phyloP scores from a whole-genome alignment of 352 stramenopile genomes.

The Detonula confervacea region DNA sequence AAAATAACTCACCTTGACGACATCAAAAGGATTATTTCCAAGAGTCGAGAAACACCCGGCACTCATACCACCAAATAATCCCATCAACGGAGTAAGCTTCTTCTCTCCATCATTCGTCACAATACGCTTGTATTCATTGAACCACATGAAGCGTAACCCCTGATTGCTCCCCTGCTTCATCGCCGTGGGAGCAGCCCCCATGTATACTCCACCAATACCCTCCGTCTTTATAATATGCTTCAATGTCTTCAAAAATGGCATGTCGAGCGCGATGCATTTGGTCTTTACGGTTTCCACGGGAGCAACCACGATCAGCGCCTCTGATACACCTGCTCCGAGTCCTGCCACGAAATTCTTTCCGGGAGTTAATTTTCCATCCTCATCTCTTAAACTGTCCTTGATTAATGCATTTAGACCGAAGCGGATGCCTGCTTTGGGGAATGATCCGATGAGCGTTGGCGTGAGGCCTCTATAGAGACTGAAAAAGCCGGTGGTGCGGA shows the following conservation, averaged over 20 bases:
- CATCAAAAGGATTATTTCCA: constrained; percentile 94
- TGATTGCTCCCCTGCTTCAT: constrained; percentile 97
- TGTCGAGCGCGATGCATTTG: constrained; percentile 96
- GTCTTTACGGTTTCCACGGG: constrained; percentile 97
- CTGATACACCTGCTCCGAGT: constrained; percentile 90
- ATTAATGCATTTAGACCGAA: constrained; percentile 93
- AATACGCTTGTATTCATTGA: constrained; percentile 93
- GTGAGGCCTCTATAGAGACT: constrained; percentile 93
- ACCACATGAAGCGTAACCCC: constrained; percentile 96
- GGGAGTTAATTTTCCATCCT: constrained; percentile 90
- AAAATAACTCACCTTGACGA: constrained; percentile 86
- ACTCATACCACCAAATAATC: constrained; percentile 94
- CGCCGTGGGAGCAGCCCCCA: constrained; percentile 92
- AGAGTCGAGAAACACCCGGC: constrained; percentile 96
- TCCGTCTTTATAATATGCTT: constrained; percentile 92
- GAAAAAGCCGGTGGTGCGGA: constrained; percentile 82
- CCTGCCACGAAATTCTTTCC: constrained; percentile 92
- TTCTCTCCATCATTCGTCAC: constrained; percentile 88
- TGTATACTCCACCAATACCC: constrained; percentile 91
- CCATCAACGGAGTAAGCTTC: constrained; percentile 85
- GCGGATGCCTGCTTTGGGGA: constrained; percentile 96
- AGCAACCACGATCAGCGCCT: constrained; percentile 92
- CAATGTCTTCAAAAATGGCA: constrained; percentile 90
- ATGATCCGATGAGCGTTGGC: constrained; percentile 92
- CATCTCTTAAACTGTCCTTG: constrained; percentile 86